These are phyloP conservation scores for Suillus discolor DNA, from an alignment of 768 basidiomycete species.

Conservation along the genomic window DNA sequence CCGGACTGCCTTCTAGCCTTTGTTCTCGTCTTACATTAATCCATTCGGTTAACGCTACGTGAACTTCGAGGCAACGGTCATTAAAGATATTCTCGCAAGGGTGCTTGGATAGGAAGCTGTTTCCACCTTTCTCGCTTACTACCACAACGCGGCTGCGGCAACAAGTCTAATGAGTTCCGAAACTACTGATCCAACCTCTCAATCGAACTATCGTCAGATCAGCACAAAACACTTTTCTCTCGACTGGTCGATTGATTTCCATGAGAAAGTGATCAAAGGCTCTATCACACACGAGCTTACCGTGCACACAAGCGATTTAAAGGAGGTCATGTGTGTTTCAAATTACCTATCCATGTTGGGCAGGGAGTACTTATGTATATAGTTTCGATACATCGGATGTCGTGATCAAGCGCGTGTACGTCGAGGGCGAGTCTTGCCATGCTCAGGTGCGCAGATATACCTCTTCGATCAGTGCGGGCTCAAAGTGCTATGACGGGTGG, in stretches of 20 bases:
- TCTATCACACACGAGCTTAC: slow-evolving; percentile 63
- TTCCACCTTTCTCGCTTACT: not conserved
- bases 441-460: slow-evolving; percentile 40
- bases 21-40: not conserved
- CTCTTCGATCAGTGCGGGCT: not conserved
- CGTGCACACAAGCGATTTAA: slow-evolving; percentile 53
- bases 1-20: not conserved
- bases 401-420: slow-evolving; percentile 53
- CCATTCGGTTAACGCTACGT: not conserved
- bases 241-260: slow-evolving; percentile 81
- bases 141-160: not conserved
- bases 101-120: not conserved
- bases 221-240: slow-evolving; percentile 68
- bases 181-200: slow-evolving; percentile 63
- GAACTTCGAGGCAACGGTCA: not conserved
- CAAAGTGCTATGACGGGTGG: not conserved
- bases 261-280: slow-evolving; percentile 59
- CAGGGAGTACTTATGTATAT: not conserved
- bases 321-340: slow-evolving; percentile 58
- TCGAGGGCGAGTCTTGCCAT: slow-evolving; percentile 51
- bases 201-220: slow-evolving; percentile 78
- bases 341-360: not conserved
- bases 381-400: slow-evolving; percentile 81
- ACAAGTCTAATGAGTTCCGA: not conserved
- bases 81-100: not conserved